These are phyloP conservation scores for Starmerella tilneyi DNA, from an alignment of 805 yeast species.

Conservation along the genomic window DNA sequence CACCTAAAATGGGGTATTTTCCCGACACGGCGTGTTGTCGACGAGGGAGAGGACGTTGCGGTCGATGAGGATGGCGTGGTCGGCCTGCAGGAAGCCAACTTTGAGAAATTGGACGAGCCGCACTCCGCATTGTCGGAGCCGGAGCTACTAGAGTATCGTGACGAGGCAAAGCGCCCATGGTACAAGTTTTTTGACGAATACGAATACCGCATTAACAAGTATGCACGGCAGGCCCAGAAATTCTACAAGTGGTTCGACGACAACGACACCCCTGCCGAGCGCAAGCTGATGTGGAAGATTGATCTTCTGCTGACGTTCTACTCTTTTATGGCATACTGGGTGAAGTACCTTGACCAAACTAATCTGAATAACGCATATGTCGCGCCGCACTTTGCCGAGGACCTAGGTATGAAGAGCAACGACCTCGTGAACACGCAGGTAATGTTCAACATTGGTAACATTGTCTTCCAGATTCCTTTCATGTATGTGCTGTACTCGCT, in stretches of 20 bases:
- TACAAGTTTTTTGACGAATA: constrained; percentile 45
- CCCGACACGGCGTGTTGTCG: constrained; percentile 19
- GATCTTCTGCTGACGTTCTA: constrained; percentile 46
- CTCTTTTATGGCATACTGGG: constrained; percentile 55
- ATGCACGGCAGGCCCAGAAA: constrained; percentile 28
- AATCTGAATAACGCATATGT: constrained; percentile 58
- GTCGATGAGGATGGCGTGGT: neutral
- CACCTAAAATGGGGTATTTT: constrained; percentile 20
- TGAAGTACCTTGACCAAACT: constrained; percentile 52
- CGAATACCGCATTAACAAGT: constrained; percentile 43
- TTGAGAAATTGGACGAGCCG: constrained; percentile 1
- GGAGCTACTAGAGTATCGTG: constrained; percentile 17
- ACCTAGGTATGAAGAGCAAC: constrained; percentile 48
- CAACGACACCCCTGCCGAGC: constrained; percentile 41
- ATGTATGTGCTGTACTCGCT: constrained; percentile 45
- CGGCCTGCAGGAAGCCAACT: constrained; percentile 10
- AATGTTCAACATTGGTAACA: constrained; percentile 48
- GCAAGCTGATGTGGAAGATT: constrained; percentile 41
- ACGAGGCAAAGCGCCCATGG: constrained; percentile 29
- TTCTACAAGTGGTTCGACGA: constrained; percentile 51
- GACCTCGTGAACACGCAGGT: constrained; percentile 51
- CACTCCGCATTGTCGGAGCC: neutral
- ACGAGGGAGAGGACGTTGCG: constrained; percentile 11
- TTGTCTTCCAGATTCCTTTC: constrained; percentile 54
- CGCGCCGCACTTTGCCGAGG: constrained; percentile 31